Evolutionary conservation across 192 early-diverging fungal genomes (phyloP).

Genomic region (Phlyctochytrium planicorne): DNA sequence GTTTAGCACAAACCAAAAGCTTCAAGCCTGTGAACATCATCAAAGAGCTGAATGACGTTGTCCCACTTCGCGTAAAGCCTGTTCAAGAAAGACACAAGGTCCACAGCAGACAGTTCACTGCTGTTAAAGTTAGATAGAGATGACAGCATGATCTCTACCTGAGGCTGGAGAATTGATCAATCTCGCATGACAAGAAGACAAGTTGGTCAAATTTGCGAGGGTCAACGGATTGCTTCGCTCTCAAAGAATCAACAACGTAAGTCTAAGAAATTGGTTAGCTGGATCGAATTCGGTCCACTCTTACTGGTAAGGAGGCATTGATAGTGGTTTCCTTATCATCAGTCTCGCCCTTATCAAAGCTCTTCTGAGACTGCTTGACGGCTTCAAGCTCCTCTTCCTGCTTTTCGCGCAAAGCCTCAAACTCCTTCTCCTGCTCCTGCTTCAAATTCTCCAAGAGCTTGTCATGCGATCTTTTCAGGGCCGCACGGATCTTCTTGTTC

Average conservation of each 20-base stretch:
- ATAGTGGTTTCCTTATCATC: too few relatives aligned
- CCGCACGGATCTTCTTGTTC: neutral
- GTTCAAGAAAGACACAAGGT: constrained; percentile 45
- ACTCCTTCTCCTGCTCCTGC: neutral
- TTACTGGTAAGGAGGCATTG: too few relatives aligned
- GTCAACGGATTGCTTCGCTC: constrained; percentile 31
- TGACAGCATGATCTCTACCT: constrained; percentile 24
- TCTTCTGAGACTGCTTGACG: constrained; percentile 7
- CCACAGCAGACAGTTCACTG: constrained; percentile 28
- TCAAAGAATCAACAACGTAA: constrained; percentile 45
- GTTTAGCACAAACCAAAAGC: too few relatives aligned
- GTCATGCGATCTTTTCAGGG: neutral
- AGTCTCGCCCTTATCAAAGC: constrained; percentile 23
- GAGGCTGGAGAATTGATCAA: constrained; percentile 47
- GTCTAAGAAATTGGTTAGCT: constrained; percentile 15
- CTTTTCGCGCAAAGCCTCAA: neutral
- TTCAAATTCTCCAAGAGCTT: neutral
- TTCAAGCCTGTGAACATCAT: constrained; percentile 45
- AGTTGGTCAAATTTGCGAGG: constrained; percentile 40
- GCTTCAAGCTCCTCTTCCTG: constrained; percentile 11
- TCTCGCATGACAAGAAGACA: constrained; percentile 38
- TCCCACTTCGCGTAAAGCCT: constrained; percentile 44
- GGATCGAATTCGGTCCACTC: too few relatives aligned
- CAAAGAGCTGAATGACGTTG: constrained; percentile 37
- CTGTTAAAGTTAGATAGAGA: too few relatives aligned